These are phyloP conservation scores for Fraxinus americana DNA, from an alignment of 257 asterid genomes.

Conservation along the genomic window DNA sequence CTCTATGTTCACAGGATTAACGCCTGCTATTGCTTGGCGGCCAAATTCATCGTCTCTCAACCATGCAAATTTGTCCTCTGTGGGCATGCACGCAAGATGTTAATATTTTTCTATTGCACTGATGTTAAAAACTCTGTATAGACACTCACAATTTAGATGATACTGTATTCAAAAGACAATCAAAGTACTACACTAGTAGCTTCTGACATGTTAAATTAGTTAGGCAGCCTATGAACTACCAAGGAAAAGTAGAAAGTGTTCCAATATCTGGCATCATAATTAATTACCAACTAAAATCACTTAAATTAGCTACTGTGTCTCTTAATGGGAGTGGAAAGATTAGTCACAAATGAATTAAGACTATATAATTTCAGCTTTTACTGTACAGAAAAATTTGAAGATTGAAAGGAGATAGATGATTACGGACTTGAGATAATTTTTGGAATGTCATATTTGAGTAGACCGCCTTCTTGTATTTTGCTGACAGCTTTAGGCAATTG, in stretches of 20 bases:
- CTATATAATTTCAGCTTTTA: background rate
- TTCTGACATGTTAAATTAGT: background rate
- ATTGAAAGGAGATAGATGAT: background rate
- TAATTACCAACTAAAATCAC: too few species aligned
- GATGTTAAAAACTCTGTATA: constrained; percentile 2
- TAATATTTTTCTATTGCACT: background rate
- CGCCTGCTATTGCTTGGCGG: constrained; percentile 89
- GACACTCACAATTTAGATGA: constrained; percentile 1
- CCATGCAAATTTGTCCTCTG: constrained; percentile 97
- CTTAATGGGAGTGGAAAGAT: background rate
- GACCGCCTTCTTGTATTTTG: constrained; percentile 74
- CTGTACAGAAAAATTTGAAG: background rate
- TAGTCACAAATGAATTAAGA: background rate
- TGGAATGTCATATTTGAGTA: constrained; percentile 83
- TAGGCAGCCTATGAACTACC: background rate
- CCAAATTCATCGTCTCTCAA: constrained; percentile 93
- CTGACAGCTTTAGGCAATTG: constrained; percentile 70
- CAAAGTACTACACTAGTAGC: background rate
- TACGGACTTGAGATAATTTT: constrained; percentile 79
- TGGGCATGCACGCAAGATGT: background rate
- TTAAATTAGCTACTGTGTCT: too few species aligned
- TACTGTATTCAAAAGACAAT: constrained; percentile 6
- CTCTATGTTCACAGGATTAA: constrained; percentile 82
- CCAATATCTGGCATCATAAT: background rate
- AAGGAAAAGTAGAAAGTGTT: background rate